These are phyloP conservation scores for Crucihimalaya himalaica DNA, from an alignment of 345 rosid species.

Conservation along the genomic window DNA sequence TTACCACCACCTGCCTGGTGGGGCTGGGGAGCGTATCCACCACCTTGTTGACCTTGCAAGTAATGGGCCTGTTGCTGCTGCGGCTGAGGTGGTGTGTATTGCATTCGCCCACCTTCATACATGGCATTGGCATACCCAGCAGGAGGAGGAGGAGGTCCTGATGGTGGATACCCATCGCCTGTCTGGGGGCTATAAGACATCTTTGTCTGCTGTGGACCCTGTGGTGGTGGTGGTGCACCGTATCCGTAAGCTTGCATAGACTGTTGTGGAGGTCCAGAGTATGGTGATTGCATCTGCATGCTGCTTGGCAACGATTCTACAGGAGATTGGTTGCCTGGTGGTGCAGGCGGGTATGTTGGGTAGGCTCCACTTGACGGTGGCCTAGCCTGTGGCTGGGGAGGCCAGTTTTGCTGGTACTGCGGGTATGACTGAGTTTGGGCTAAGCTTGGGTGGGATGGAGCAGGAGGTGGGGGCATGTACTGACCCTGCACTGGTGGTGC, in stretches of 20 bases:
- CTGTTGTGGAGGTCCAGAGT: slow-evolving; percentile 70
- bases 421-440: slow-evolving; percentile 67
- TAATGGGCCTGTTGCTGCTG: slow-evolving; percentile 55
- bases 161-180: slow-evolving; percentile 61
- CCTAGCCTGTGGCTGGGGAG: slow-evolving; percentile 75
- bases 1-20: slow-evolving; percentile 54
- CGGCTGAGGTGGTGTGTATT: slow-evolving; percentile 42
- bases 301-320: slow-evolving; percentile 64
- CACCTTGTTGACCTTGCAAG: slow-evolving; percentile 74
- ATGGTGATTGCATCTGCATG: slow-evolving; percentile 72
- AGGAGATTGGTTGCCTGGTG: slow-evolving; percentile 60
- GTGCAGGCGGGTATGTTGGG: slow-evolving; percentile 60
- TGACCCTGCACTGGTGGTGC: slow-evolving; percentile 36
- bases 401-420: slow-evolving; percentile 58
- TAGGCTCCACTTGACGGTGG: slow-evolving; percentile 61
- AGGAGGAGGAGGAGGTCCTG: slow-evolving; percentile 55
- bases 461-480: slow-evolving; percentile 37
- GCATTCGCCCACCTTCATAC: slow-evolving; percentile 73
- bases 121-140: slow-evolving; percentile 63
- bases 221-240: slow-evolving; percentile 59
- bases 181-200: slow-evolving; percentile 57
- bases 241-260: slow-evolving; percentile 79
- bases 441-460: slow-evolving; percentile 60
- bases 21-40: slow-evolving; percentile 50
- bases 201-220: slow-evolving; percentile 71